Evolutionary conservation across 1,139 yeast species (phyloP).

Genomic region (Suhomyces bribrorum): DNA sequence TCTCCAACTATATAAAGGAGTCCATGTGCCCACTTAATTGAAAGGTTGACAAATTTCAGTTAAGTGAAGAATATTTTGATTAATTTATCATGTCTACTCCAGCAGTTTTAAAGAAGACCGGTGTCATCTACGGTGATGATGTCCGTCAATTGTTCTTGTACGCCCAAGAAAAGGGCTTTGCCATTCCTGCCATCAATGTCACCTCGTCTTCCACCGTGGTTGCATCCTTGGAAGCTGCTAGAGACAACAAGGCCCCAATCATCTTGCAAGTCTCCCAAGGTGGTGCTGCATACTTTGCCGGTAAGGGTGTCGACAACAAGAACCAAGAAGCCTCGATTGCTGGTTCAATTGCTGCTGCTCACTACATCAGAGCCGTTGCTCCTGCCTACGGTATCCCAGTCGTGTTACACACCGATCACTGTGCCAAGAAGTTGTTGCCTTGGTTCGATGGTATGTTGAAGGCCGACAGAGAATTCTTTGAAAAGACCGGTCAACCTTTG

Average conservation of each 20-base stretch:
- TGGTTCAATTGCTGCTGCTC: conserved; percentile 98
- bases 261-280: conserved; percentile 97
- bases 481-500: conserved; percentile 86
- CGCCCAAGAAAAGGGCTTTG: conserved; percentile 91
- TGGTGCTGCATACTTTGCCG: conserved; percentile 99
- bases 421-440: conserved; percentile 96
- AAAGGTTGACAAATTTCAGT: too few species aligned
- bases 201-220: conserved; percentile 97
- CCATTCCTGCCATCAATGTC: conserved; percentile 98
- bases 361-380: conserved; percentile 94
- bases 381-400: conserved; percentile 97
- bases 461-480: conserved; percentile 93
- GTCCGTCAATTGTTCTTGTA: conserved; percentile 89
- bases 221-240: conserved; percentile 97
- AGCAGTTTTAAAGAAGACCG: conserved; percentile 83
- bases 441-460: conserved; percentile 98
- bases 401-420: conserved; percentile 96
- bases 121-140: conserved; percentile 99
- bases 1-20: conserved; percentile 2
- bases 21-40: not conserved
- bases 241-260: conserved; percentile 94
- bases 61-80: not conserved
- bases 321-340: conserved; percentile 93
- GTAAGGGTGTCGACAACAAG: conserved; percentile 95
- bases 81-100: conserved; percentile 35